Evolutionary conservation across 164 flowering plant species (phyloP), one percentile per base, ranked within the genome.

Genomic region (Echeveria elegans): DNA sequence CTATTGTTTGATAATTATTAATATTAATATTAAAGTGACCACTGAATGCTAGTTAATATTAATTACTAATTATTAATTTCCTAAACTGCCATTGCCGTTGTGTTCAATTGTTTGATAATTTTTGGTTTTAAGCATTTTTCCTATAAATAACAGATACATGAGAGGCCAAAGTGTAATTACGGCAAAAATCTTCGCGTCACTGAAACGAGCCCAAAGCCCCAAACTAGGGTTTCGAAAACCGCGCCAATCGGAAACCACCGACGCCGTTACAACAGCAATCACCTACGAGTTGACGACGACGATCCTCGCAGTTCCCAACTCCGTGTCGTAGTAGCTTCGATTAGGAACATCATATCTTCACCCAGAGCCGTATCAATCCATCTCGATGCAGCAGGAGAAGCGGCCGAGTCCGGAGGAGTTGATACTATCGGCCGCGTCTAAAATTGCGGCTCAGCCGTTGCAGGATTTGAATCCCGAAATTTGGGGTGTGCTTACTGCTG

Each of bases 401-500:
- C 63, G 74, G 16, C 50, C 38, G 53, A 68, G 61, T 58, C 69
- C 77, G 19, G 74, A 72, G 52, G 85, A 85, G 0, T 79, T 74
- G 68, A 82, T 90, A 11, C 58, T 71, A 32, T 79, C 86, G 0
- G 87, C 81, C 9, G 98, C 98, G 36, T 65, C 82, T 8, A 90
- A 82, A 16, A 66, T 82, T 68, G 80, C 96, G 0, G 70, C 86
- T 36, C 91, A 90, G 76, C 84, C 90, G 32, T 80, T 89, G 28
- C 89, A 84, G 67, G 77, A 72, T 72, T 76, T 80, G 34, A 94
- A 88, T 65, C 84, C 88, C 32, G 70, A 80, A 18, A 97, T 81
- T 31, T 93, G 98, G 98, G 98, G 87, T n/a, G 92, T 86, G 67
- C 94, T 93, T 66, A 90, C 98, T 9, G 98, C 92, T 50, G 84